Evolutionary conservation across 768 basidiomycete genomes (phyloP), one percentile per base, ranked within the genome.

Genomic region (Mycena olivaceomarginata): DNA sequence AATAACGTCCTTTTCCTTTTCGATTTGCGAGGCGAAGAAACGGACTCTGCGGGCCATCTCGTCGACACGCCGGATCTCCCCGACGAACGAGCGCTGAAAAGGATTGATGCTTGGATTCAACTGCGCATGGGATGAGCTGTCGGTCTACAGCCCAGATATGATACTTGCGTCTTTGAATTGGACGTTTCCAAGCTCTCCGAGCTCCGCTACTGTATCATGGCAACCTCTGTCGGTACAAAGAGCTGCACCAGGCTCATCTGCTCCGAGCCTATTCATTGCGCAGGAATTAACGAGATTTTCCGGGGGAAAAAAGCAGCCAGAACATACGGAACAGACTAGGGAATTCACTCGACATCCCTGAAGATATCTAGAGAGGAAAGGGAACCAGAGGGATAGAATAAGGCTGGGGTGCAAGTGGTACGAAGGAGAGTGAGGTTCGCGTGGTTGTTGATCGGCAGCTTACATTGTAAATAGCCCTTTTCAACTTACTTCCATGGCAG

Each of bases 201-300:
- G 93, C 84, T 98, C 97, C 68, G 95, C 94, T 76, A 99, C 96
- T 63, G 98, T 96, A 83, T 99, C 97, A 85, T 99, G 98, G 98
- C 97, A 77, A 98, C 97, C 90, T 99, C 98, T 51, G 96, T 95
- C 59, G 98, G 98, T 80, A 99, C 95, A 84, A 97, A 98, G 82
- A 99, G 93, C 90, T 99, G 97, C 78, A 98, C 95, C 87, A 98
- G 89, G 90, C 97, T 98, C 98, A 99, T 99, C 89, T 93, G 92
- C 88, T 98, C 98, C 91, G 98, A 99, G 74, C 96, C 97, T 98
- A 70, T n/a, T n/a, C n/a, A n/a, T 40, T 45, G 43, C 43, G 70
- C 74, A 69, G 6, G 12, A 22, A 57, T n/a, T 76, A 80, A 70
- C 66, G 77, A 67, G 76, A 72, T 48, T 72, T 46, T 71, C 56